Conservation (phyloP, 1,139 yeast genomes). For the Yarrowia galli region DNA sequence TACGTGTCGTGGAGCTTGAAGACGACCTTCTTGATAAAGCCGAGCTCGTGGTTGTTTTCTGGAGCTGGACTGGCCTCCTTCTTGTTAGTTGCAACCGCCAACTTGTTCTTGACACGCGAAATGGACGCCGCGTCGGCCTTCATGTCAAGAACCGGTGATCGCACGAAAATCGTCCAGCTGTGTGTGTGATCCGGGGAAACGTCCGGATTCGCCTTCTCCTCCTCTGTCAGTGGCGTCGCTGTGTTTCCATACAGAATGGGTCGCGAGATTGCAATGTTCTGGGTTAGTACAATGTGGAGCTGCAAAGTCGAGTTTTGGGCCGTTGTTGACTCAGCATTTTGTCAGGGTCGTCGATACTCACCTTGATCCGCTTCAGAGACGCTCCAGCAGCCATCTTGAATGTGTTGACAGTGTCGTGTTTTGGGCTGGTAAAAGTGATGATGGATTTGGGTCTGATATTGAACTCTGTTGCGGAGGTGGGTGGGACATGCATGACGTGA, state of each 20-base stretch:
- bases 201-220: constrained; percentile 61
- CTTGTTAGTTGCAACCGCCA: constrained; percentile 39
- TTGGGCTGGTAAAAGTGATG: constrained; percentile 22
- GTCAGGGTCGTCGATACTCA: not conserved
- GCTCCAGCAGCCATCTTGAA: constrained; percentile 26
- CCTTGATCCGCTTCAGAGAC: constrained; percentile 27
- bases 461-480: constrained; percentile 14
- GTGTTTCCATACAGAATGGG: constrained; percentile 90
- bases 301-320: not conserved
- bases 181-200: constrained; percentile 94
- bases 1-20: constrained; percentile 96
- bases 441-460: constrained; percentile 19
- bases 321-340: no score
- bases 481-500: not conserved
- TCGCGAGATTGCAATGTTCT: constrained; percentile 79
- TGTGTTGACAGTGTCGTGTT: constrained; percentile 12
- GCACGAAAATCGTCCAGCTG: constrained; percentile 91
- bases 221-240: constrained; percentile 74
- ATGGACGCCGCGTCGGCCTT: constrained; percentile 68
- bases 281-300: not conserved
- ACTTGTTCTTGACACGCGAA: constrained; percentile 40
- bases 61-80: constrained; percentile 35
- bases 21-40: constrained; percentile 86
- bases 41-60: constrained; percentile 63
- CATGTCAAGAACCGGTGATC: constrained; percentile 45